phyloP scores from a whole-genome alignment of 331 rosid species.

The Malus hybrid region DNA sequence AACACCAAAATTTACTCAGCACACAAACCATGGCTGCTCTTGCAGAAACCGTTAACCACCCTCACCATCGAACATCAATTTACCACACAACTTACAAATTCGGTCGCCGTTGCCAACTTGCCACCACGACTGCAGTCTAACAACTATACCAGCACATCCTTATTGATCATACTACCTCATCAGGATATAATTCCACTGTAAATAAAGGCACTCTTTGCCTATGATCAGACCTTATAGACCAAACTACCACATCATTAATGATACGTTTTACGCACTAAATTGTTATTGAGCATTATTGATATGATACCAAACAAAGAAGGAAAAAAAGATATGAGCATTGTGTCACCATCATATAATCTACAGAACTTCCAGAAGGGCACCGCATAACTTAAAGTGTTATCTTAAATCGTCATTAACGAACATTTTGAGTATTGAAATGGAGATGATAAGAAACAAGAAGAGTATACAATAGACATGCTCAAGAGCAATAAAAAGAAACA shows the following conservation, averaged over 20 bases:
- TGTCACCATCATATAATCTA: neutral
- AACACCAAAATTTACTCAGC: neutral
- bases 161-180: neutral
- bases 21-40: neutral
- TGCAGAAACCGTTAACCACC: neutral
- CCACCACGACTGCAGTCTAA: neutral
- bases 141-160: neutral
- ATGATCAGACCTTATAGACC: neutral
- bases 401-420: neutral
- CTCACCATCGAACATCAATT: neutral
- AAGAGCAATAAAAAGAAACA: neutral
- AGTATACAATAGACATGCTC: neutral
- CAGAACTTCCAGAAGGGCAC: neutral
- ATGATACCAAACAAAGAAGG: neutral
- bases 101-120: neutral
- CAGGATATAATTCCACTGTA: neutral
- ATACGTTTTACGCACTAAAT: neutral
- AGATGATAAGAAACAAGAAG: neutral
- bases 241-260: neutral
- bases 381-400: too few relatives aligned
- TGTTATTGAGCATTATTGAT: neutral
- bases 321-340: neutral
- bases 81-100: neutral
- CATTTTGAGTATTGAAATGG: neutral
- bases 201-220: neutral